These are phyloP conservation scores for Phytopythium cucurbitacearum DNA, from an alignment of 352 stramenopile species.

Conservation along the genomic window DNA sequence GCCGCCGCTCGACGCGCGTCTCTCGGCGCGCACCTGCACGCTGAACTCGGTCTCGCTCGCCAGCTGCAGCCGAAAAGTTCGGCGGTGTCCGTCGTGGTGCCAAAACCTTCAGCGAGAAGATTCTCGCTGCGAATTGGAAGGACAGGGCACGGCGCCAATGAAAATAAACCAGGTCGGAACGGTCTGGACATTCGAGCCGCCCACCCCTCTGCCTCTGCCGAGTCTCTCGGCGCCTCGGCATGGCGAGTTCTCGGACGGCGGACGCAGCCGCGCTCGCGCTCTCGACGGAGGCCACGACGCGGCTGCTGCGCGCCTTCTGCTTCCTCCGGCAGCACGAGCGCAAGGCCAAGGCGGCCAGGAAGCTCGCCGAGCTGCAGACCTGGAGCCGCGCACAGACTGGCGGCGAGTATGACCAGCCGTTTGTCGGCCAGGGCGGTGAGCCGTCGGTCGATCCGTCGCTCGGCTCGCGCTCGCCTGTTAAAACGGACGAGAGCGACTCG, in stretches of 20 bases:
- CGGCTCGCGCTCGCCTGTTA: neutral
- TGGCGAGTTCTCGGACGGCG: neutral
- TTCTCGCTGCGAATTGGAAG: too few relatives aligned
- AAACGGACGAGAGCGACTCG: neutral
- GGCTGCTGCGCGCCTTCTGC: conserved; percentile 47
- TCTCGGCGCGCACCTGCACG: too few relatives aligned
- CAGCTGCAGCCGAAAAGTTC: too few relatives aligned
- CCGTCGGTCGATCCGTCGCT: conserved; percentile 2
- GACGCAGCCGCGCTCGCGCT: conserved; percentile 15
- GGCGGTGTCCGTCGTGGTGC: too few relatives aligned
- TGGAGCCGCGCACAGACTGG: conserved; percentile 10
- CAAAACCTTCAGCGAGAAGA: too few relatives aligned
- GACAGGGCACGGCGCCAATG: too few relatives aligned
- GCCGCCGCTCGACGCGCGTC: too few relatives aligned
- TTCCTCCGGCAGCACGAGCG: conserved; percentile 54
- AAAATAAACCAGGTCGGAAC: too few relatives aligned
- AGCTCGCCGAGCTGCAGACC: conserved; percentile 26
- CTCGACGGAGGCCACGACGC: conserved; percentile 33
- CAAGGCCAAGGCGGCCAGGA: conserved; percentile 35
- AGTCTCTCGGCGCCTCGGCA: neutral
- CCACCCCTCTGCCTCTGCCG: too few relatives aligned
- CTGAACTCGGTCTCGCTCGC: too few relatives aligned
- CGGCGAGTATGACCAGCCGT: neutral
- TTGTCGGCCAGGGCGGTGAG: conserved; percentile 1
- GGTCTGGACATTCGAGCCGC: too few relatives aligned